phyloP scores from a whole-genome alignment of 192 early-diverging fungal species.

The Radiomyces spectabilis region DNA sequence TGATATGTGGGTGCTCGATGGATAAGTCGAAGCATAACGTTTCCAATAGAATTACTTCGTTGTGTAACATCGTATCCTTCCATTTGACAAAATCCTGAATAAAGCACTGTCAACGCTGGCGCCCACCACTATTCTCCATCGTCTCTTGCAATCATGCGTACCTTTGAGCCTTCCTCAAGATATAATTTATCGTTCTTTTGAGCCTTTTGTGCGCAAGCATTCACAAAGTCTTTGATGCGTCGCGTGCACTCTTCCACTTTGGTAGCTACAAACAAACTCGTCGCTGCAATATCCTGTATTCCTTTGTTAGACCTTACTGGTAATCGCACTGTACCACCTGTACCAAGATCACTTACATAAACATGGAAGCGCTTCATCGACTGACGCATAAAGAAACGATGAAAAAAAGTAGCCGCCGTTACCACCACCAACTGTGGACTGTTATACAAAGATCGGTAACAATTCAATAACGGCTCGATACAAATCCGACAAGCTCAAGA shows the following conservation, averaged over 20 bases:
- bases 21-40: slow-evolving; percentile 65
- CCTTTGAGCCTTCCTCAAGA: slow-evolving; percentile 24
- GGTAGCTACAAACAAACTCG: slow-evolving; percentile 51
- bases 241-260: slow-evolving; percentile 53
- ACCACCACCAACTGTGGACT: slow-evolving; percentile 48
- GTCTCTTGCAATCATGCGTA: neutral
- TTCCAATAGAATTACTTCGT: slow-evolving; percentile 56
- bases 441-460: neutral
- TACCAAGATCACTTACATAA: slow-evolving; percentile 46
- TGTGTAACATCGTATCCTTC: slow-evolving; percentile 41
- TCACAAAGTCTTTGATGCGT: slow-evolving; percentile 42
- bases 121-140: neutral
- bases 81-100: slow-evolving; percentile 47
- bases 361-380: slow-evolving; percentile 52
- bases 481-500: neutral
- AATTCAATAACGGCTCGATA: neutral
- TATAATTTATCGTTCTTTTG: slow-evolving; percentile 35
- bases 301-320: neutral
- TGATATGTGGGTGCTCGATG: slow-evolving; percentile 56
- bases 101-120: neutral
- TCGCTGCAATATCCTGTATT: slow-evolving; percentile 51
- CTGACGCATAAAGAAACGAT: slow-evolving; percentile 73
- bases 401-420: slow-evolving; percentile 63
- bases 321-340: neutral
- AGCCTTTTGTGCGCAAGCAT: slow-evolving; percentile 42